Conservation (phyloP, 2,329 filamentous ascomycete genomes). For the Alternaria sp. region DNA sequence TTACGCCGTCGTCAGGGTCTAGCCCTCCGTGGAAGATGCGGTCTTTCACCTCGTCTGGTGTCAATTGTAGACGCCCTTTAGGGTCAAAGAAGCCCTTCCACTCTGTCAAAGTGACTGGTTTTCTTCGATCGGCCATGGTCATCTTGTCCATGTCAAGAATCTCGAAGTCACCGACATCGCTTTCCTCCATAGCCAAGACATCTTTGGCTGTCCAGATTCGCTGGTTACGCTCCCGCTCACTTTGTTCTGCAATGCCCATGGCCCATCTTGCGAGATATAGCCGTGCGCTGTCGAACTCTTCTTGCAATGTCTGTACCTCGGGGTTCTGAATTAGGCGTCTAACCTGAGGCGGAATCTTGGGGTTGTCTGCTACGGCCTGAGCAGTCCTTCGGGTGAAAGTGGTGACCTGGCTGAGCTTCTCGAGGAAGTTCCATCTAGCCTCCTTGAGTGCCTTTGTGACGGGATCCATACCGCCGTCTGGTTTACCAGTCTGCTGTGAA, state of each 20-base stretch:
- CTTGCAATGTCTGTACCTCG: slow-evolving; percentile 92
- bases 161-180: slow-evolving; percentile 94
- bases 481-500: slow-evolving; percentile 44
- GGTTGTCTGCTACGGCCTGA: slow-evolving; percentile 90
- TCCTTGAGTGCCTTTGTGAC: slow-evolving; percentile 94
- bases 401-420: slow-evolving; percentile 96
- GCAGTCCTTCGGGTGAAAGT: slow-evolving; percentile 93
- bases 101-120: slow-evolving; percentile 79
- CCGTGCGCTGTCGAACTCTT: slow-evolving; percentile 96
- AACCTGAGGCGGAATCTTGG: slow-evolving; percentile 87
- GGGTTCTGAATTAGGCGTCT: slow-evolving; percentile 85
- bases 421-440: slow-evolving; percentile 93
- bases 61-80: slow-evolving; percentile 78
- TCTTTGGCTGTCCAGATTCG: slow-evolving; percentile 94
- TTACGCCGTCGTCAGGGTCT: slow-evolving; percentile 85
- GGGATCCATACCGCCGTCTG: slow-evolving; percentile 85
- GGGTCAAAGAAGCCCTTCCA: slow-evolving; percentile 92
- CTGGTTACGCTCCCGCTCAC: slow-evolving; percentile 83
- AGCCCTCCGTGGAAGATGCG: slow-evolving; percentile 96
- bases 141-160: slow-evolving; percentile 82
- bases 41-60: slow-evolving; percentile 92
- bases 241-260: slow-evolving; percentile 98
- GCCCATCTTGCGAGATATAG: slow-evolving; percentile 96
- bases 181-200: slow-evolving; percentile 92
- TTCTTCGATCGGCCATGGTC: slow-evolving; percentile 78